These are phyloP conservation scores for Pouteria campechiana DNA, from an alignment of 179 eudicot genomes.

Conservation along the genomic window DNA sequence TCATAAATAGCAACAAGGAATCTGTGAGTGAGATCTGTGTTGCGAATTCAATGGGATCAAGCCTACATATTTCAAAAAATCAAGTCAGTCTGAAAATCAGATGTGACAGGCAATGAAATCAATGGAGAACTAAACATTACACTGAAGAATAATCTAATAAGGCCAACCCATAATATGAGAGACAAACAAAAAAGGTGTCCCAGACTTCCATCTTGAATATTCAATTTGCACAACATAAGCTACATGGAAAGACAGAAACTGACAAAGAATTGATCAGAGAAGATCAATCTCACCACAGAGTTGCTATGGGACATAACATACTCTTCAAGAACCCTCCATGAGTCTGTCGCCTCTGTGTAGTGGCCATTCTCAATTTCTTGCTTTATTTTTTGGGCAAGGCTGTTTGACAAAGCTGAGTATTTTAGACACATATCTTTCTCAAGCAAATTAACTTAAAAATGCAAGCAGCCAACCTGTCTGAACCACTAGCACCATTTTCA, in stretches of 20 bases:
- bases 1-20: no score
- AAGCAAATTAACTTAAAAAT: neutral
- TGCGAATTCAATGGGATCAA: no score
- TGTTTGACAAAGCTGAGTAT: conserved; percentile 15
- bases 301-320: conserved; percentile 27
- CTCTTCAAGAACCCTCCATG: conserved; percentile 51
- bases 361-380: conserved; percentile 38
- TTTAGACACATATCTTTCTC: neutral
- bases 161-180: neutral
- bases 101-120: no score
- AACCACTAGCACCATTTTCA: conserved; percentile 26
- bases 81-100: no score
- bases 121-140: no score
- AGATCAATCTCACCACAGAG: conserved; percentile 39
- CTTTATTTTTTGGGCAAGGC: conserved; percentile 44
- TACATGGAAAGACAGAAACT: no score
- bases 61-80: no score
- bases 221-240: no score
- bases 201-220: no score
- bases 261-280: no score
- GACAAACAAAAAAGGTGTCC: neutral
- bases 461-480: conserved; percentile 37
- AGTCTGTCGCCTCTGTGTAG: conserved; percentile 42
- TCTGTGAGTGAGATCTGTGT: no score
- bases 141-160: no score